Percentiles rank a stretch among this genome's conserved stretches.
Evolutionary conservation across 192 early-diverging fungal species (phyloP).

Genomic region (Phlyctochytrium bullatum): DNA sequence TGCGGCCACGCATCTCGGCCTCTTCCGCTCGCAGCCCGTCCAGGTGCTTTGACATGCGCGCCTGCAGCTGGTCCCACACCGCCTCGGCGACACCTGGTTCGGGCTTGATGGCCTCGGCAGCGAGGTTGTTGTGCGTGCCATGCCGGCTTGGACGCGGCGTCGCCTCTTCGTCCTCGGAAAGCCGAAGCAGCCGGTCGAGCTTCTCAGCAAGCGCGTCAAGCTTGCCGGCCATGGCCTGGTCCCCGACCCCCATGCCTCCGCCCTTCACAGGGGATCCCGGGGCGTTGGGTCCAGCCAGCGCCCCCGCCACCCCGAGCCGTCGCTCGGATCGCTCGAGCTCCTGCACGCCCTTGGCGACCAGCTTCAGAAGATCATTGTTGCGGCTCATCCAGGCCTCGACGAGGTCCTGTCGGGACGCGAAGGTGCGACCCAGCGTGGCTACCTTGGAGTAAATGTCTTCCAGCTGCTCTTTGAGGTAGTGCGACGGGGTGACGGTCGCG

Average conservation of each 20-base stretch:
- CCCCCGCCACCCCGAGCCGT: not conserved
- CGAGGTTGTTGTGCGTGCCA: not conserved
- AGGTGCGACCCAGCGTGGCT: not conserved
- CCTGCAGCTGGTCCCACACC: not conserved
- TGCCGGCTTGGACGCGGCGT: no score
- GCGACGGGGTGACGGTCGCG: no score
- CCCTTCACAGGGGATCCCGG: no score
- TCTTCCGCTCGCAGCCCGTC: not conserved
- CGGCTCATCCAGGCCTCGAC: slow-evolving; percentile 26
- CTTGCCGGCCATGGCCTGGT: not conserved
- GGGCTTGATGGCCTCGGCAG: not conserved
- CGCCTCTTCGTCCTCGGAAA: not conserved
- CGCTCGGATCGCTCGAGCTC: slow-evolving; percentile 23
- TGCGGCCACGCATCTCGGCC: not conserved
- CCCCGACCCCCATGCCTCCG: no score
- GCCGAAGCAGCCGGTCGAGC: not conserved
- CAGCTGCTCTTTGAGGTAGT: slow-evolving; percentile 5
- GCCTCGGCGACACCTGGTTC: no score
- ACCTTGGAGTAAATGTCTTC: slow-evolving; percentile 8
- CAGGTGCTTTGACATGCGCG: not conserved
- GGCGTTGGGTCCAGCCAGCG: not conserved
- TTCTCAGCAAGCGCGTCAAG: not conserved
- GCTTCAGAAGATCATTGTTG: slow-evolving; percentile 20
- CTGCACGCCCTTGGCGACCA: slow-evolving; percentile 13
- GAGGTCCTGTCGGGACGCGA: slow-evolving; percentile 15